phyloP scores from a whole-genome alignment of 495 filamentous ascomycete species.

The Xylaria grammica region DNA sequence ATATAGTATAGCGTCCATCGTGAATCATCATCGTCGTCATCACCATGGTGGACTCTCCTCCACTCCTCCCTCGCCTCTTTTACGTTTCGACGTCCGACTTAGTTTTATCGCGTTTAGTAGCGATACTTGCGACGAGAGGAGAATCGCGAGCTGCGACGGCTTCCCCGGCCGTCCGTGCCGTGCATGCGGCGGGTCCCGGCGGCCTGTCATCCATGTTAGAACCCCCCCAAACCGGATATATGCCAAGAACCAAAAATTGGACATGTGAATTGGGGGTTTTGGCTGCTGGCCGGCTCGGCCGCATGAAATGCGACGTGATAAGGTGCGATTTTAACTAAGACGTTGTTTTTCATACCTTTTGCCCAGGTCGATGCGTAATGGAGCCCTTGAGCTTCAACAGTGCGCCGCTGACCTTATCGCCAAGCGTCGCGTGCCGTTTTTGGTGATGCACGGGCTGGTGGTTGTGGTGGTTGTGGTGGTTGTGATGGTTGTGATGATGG shows the following conservation, averaged over 20 bases:
- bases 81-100: no score
- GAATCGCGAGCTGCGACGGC: conserved; percentile 31
- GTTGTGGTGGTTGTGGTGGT: neutral
- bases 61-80: no score
- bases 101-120: neutral
- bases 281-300: no score
- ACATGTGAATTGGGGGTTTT: no score
- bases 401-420: conserved; percentile 73
- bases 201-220: conserved; percentile 49
- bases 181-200: conserved; percentile 74
- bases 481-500: conserved; percentile 38
- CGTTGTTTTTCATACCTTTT: conserved; percentile 70
- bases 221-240: no score
- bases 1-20: conserved; percentile 7
- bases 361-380: conserved; percentile 63
- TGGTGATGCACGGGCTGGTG: conserved; percentile 55
- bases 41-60: neutral
- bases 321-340: no score
- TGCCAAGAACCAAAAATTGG: no score
- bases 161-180: conserved; percentile 70
- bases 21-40: neutral
- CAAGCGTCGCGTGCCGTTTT: conserved; percentile 59
- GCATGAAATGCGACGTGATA: neutral
- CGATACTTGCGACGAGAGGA: conserved; percentile 25
- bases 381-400: conserved; percentile 69